Conservation (phyloP, 768 basidiomycete genomes). For the Collybia nuda region DNA sequence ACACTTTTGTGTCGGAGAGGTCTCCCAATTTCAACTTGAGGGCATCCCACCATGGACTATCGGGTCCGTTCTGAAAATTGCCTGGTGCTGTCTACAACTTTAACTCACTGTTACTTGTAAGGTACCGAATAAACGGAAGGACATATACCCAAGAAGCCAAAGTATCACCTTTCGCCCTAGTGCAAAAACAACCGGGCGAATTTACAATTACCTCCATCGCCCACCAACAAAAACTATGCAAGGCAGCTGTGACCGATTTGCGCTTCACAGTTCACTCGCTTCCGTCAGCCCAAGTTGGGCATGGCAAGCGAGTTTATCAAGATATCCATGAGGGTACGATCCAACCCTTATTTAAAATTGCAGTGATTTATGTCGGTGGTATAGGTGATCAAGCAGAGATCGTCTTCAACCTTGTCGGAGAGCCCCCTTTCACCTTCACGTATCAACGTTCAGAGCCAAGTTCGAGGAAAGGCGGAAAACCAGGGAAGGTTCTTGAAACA, state of each 20-base stretch:
- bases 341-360: not conserved
- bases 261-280: slow-evolving; percentile 74
- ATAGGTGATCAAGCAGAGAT: slow-evolving; percentile 93
- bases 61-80: slow-evolving; percentile 45
- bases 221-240: slow-evolving; percentile 91
- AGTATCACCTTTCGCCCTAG: slow-evolving; percentile 81
- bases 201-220: slow-evolving; percentile 89
- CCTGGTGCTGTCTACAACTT: slow-evolving; percentile 3
- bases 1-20: slow-evolving; percentile 90
- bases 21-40: slow-evolving; percentile 89
- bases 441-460: slow-evolving; percentile 82
- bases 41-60: slow-evolving; percentile 93
- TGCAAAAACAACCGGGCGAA: slow-evolving; percentile 78
- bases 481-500: slow-evolving; percentile 83
- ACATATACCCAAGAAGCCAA: slow-evolving; percentile 71
- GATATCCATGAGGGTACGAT: slow-evolving; percentile 84
- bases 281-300: slow-evolving; percentile 86
- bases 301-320: slow-evolving; percentile 79
- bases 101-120: slow-evolving; percentile 28
- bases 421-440: slow-evolving; percentile 95
- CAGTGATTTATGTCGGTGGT: not conserved
- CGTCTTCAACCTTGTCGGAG: slow-evolving; percentile 83
- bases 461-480: slow-evolving; percentile 64
- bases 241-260: slow-evolving; percentile 76
- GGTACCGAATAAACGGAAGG: slow-evolving; percentile 82